Percentiles rank a stretch among this genome's conserved stretches.
Evolutionary conservation across 148 eudicot species (phyloP).

Genomic region (Vaccinium corymbosum): DNA sequence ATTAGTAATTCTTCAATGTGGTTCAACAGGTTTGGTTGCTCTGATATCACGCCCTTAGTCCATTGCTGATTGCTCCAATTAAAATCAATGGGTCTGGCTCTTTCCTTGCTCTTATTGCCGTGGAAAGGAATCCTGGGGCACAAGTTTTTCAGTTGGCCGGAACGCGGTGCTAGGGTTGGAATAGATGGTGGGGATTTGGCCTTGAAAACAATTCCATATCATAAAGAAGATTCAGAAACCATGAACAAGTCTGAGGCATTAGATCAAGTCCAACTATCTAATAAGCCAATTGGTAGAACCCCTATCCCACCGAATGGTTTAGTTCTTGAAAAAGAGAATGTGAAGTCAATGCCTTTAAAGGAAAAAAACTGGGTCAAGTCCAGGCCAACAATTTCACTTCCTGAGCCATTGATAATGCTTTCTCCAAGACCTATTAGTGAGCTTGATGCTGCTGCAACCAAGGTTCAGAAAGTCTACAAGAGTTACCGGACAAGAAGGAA

Average conservation of each 20-base stretch:
- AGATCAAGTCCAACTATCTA: neutral
- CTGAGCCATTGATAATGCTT: conserved; percentile 11
- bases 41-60: neutral
- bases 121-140: conserved; percentile 18
- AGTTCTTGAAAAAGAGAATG: conserved; percentile 9
- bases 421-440: conserved; percentile 25
- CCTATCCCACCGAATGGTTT: neutral
- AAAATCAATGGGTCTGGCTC: conserved; percentile 19
- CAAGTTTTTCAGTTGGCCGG: conserved; percentile 15
- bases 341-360: neutral
- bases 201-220: neutral
- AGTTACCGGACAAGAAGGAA: conserved; percentile 34
- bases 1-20: neutral
- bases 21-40: conserved; percentile 12
- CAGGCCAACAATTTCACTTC: conserved; percentile 16
- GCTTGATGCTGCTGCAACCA: conserved; percentile 35
- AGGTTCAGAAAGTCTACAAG: conserved; percentile 31
- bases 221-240: conserved; percentile 9
- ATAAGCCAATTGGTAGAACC: conserved; percentile 10
- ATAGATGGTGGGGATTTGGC: conserved; percentile 5
- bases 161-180: neutral
- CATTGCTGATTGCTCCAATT: neutral
- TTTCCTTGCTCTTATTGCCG: conserved; percentile 17
- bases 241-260: neutral
- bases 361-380: neutral